phyloP scores from a whole-genome alignment of 495 filamentous ascomycete genomes.

The Coniosporium apollinis region DNA sequence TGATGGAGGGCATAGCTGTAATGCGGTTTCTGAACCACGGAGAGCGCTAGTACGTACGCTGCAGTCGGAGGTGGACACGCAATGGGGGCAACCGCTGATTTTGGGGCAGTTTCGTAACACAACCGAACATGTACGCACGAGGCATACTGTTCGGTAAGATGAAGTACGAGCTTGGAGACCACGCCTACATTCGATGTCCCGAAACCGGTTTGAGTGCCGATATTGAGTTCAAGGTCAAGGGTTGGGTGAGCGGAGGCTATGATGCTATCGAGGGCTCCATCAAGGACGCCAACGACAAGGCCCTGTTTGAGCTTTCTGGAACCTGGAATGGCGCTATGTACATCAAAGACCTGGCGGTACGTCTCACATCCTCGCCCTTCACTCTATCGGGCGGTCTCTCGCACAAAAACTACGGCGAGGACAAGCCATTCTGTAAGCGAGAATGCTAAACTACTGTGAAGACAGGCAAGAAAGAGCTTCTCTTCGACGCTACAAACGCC shows the following conservation, averaged over 20 bases:
- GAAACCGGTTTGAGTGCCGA: constrained; percentile 77
- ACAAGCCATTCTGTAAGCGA: too few species aligned
- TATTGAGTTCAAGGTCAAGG: constrained; percentile 97
- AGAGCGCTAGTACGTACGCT: constrained; percentile 66
- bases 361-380: constrained; percentile 10
- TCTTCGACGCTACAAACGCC: constrained; percentile 72
- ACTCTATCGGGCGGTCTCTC: too few species aligned
- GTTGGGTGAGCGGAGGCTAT: constrained; percentile 91
- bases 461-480: constrained; percentile 73
- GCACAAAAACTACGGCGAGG: too few species aligned
- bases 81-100: constrained; percentile 2
- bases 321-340: constrained; percentile 91
- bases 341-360: constrained; percentile 65
- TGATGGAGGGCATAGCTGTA: constrained; percentile 94
- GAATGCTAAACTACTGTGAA: constrained; percentile 22
- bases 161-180: constrained; percentile 98
- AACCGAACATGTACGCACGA: constrained; percentile 98
- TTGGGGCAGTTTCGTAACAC: constrained; percentile 56
- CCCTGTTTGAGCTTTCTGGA: constrained; percentile 77
- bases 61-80: not conserved
- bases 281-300: constrained; percentile 72
- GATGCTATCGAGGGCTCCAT: constrained; percentile 90
- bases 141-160: constrained; percentile 98
- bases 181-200: constrained; percentile 85
- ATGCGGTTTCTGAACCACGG: constrained; percentile 67